Base-by-base conservation (phyloP, 306 rosid genomes). In the Quercus mongolica region DNA sequence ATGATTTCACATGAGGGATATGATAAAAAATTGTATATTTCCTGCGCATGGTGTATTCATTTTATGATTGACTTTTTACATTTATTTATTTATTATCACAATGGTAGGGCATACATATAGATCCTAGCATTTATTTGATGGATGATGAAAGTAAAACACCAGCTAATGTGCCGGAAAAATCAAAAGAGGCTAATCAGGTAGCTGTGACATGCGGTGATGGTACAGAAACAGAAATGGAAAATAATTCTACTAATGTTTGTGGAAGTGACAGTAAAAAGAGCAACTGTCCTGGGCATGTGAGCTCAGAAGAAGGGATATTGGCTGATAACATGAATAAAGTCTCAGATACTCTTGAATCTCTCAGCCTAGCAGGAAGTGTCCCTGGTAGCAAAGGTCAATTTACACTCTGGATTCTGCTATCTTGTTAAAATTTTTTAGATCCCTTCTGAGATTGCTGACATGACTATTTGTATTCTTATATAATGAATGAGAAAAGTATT, bases 81-180 rank as follows among this genome's bases (percentile, higher is more conserved):
- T 81, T 52, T 15, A 31, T 81, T 56, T 15, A 31, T 71, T 49
- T 38, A 8, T 77, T 52, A 20, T 74, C 61, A 63, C 74, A 68
- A 78, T 81, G 78, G 54, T 88, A 91, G 99, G 99, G 99, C 78
- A 90, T 90, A 57, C 98, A 95, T 90, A 86, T 95, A 88, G 98
- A 95, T 86, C 99, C 99, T 73, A 95, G 98, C 83, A 95, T 95
- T 83, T 92, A 95, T 89, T 87, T 95, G 76, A 96, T 95, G 90
- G 98, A 95, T 25, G 93, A 95, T 38, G 98, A 90, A 59, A 91
- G 86, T 38, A 95, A 93, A 78, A 70, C 90, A 56, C 85, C 85
- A 33, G 74, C 83, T n/a, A 80, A 56, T n/a, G 55, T 31, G 69
- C 73, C 81, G 41, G 76, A 83, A 15, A 88, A 88, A 84, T 83